Evolutionary conservation across 352 stramenopile species (phyloP).

Genomic region (Phytophthora rubi): DNA sequence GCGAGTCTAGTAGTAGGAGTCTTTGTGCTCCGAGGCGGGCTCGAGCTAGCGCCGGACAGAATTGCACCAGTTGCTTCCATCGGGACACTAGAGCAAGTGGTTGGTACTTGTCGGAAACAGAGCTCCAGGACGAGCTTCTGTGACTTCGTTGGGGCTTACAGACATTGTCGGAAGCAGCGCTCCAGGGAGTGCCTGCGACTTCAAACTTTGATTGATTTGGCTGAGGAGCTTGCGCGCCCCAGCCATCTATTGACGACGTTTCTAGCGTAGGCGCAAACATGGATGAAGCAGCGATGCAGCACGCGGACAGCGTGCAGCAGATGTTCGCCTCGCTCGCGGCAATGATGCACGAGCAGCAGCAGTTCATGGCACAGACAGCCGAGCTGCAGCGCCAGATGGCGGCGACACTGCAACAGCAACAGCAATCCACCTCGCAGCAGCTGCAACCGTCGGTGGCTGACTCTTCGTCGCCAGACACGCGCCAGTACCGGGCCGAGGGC

Average conservation of each 20-base stretch:
- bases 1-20: conserved; percentile 9
- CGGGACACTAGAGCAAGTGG: not conserved
- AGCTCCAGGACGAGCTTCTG: not conserved
- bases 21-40: conserved; percentile 6
- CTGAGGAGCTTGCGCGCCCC: not conserved
- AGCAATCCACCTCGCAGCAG: no score
- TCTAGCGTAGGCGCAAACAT: not conserved
- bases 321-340: conserved; percentile 6
- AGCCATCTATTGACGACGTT: conserved; percentile 6
- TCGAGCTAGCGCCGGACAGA: no score
- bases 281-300: conserved; percentile 4
- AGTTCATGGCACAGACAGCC: conserved; percentile 3
- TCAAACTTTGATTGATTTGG: conserved; percentile 12
- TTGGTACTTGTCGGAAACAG: not conserved
- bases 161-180: conserved; percentile 4
- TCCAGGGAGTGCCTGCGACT: conserved; percentile 8
- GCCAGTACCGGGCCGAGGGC: not conserved
- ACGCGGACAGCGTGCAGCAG: conserved; percentile 3
- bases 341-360: conserved; percentile 13
- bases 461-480: no score
- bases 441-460: no score
- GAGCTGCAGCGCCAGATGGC: not conserved
- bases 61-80: no score
- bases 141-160: conserved; percentile 8
- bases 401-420: no score